These are phyloP conservation scores for Colletotrichum gloeosporioides DNA, from an alignment of 2,329 filamentous ascomycete genomes.

Conservation along the genomic window DNA sequence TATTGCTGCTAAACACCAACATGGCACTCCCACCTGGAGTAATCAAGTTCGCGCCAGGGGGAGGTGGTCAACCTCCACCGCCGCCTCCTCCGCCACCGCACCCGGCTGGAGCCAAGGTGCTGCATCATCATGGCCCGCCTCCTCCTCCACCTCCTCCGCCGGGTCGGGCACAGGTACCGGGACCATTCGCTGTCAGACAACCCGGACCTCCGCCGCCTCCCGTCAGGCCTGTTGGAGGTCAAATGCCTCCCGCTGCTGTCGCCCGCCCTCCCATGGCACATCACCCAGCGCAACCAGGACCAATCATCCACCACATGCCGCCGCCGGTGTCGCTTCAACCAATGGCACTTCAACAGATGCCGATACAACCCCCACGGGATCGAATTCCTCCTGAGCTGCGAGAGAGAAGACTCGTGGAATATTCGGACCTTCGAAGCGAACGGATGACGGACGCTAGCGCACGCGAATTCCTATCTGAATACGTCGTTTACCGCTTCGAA, in stretches of 20 bases:
- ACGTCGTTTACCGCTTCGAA: conserved; percentile 46
- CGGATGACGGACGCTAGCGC: conserved; percentile 42
- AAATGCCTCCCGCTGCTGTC: neutral
- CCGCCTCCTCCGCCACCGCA: neutral
- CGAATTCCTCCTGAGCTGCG: conserved; percentile 21
- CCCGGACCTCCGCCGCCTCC: neutral
- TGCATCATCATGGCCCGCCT: neutral
- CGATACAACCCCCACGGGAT: conserved; percentile 2
- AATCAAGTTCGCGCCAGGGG: neutral
- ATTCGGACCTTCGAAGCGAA: conserved; percentile 42
- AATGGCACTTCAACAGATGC: neutral
- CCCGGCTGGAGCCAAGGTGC: neutral
- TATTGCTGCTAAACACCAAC: neutral
- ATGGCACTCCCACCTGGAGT: conserved; percentile 4
- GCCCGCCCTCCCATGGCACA: neutral
- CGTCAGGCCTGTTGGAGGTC: neutral
- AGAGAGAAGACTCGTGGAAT: conserved; percentile 22
- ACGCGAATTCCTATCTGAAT: conserved; percentile 43
- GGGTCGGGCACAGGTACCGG: neutral
- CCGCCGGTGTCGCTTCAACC: neutral
- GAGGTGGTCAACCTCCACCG: neutral
- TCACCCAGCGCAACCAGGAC: neutral
- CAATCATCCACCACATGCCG: neutral
- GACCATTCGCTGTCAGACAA: neutral
- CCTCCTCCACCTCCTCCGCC: neutral